Evolutionary conservation across 176 grass and related monocot genomes (phyloP).

Genomic region (Avena eriantha): DNA sequence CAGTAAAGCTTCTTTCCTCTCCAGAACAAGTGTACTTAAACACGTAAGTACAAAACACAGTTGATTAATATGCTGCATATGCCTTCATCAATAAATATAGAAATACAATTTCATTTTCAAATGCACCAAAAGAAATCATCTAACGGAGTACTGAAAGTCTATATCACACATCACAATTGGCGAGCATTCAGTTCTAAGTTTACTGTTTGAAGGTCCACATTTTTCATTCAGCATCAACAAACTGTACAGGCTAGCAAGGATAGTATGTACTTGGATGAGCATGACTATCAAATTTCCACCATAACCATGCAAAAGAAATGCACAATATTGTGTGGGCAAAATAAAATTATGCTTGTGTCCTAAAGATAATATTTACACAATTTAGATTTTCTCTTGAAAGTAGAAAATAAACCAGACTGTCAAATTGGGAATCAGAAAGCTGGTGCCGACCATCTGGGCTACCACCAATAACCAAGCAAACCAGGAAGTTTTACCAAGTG

Average conservation of each 20-base stretch:
- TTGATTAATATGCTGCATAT: background rate
- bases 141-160: background rate
- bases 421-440: slow-evolving; percentile 12
- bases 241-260: background rate
- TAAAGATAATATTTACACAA: slow-evolving; percentile 5
- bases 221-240: background rate
- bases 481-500: slow-evolving; percentile 24
- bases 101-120: background rate
- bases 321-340: background rate
- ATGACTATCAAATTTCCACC: background rate
- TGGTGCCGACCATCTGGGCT: background rate
- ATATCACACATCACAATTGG: background rate
- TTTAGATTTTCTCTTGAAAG: background rate
- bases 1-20: slow-evolving; percentile 10
- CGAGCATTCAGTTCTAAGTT: slow-evolving; percentile 2
- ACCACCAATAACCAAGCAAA: background rate
- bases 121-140: background rate
- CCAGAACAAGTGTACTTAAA: slow-evolving; percentile 23
- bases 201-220: background rate
- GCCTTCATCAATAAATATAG: slow-evolving; percentile 9
- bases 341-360: background rate
- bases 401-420: background rate
- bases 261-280: background rate
- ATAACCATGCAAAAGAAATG: background rate
- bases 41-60: background rate